Percentiles rank a stretch among this genome's conserved stretches.
Evolutionary conservation across 495 filamentous ascomycete genomes (phyloP).

Genomic region (Saxispiralis lemnorum): DNA sequence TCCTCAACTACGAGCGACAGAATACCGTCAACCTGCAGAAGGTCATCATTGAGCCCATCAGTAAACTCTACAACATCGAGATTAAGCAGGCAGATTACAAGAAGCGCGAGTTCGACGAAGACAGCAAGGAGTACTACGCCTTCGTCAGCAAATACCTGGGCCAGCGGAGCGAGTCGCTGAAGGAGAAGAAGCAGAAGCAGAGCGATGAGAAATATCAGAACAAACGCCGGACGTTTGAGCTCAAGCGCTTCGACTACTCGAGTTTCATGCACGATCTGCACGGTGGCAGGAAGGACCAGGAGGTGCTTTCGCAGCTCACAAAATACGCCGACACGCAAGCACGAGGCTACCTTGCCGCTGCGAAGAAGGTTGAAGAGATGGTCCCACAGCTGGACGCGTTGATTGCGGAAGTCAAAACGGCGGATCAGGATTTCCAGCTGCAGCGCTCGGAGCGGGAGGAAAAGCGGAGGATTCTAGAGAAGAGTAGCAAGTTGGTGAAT

Average conservation of each 20-base stretch:
- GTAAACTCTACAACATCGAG: slow-evolving; percentile 78
- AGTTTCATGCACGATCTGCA: slow-evolving; percentile 98
- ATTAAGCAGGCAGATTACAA: slow-evolving; percentile 97
- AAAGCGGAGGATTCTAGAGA: slow-evolving; percentile 74
- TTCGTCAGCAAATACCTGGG: slow-evolving; percentile 90
- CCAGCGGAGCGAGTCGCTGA: slow-evolving; percentile 83
- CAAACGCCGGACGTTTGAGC: slow-evolving; percentile 82
- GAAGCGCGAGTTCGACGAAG: slow-evolving; percentile 95
- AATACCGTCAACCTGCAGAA: slow-evolving; percentile 74
- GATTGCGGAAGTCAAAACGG: slow-evolving; percentile 68
- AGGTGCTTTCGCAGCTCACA: slow-evolving; percentile 86
- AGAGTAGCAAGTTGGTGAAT: slow-evolving; percentile 47
- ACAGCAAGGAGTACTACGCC: slow-evolving; percentile 91
- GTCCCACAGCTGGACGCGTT: slow-evolving; percentile 87
- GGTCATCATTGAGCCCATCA: slow-evolving; percentile 83
- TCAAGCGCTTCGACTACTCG: slow-evolving; percentile 96
- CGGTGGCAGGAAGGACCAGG: slow-evolving; percentile 91
- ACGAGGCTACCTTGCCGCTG: slow-evolving; percentile 57
- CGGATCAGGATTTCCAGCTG: slow-evolving; percentile 90
- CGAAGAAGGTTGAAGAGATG: slow-evolving; percentile 74
- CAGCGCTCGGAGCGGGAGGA: slow-evolving; percentile 85
- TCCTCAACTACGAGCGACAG: slow-evolving; percentile 66
- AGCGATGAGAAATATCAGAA: slow-evolving; percentile 93
- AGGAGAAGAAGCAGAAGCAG: slow-evolving; percentile 87
- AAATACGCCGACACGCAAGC: slow-evolving; percentile 88